phyloP scores from a whole-genome alignment of 1,284 basidiomycete species.

The Fistulinella cinereoalba region DNA sequence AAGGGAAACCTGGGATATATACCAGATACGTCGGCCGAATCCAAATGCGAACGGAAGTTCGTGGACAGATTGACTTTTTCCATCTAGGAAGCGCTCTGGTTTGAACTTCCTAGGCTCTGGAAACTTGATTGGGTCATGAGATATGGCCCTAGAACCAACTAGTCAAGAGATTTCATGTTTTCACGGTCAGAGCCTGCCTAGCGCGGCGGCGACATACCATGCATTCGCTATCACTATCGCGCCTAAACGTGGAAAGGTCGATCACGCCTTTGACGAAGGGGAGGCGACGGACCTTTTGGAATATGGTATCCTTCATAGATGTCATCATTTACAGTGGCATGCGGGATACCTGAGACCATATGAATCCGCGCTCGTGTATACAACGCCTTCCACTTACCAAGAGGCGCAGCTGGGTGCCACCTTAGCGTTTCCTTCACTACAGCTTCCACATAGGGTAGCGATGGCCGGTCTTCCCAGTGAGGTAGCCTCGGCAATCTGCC shows the following conservation, averaged over 20 bases:
- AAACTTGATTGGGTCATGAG: slow-evolving; percentile 41
- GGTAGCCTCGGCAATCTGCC: slow-evolving; percentile 35
- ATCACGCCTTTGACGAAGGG: too few species aligned
- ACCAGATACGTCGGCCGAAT: slow-evolving; percentile 47
- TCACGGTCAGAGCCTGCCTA: neutral
- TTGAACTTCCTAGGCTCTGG: slow-evolving; percentile 42
- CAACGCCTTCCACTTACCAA: slow-evolving; percentile 11
- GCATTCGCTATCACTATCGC: slow-evolving; percentile 22
- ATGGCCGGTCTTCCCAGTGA: slow-evolving; percentile 36
- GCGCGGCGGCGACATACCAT: slow-evolving; percentile 11
- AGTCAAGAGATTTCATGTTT: neutral
- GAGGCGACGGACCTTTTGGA: neutral
- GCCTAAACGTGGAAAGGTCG: too few species aligned
- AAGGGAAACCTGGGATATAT: neutral
- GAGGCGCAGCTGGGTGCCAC: slow-evolving; percentile 45
- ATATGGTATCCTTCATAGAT: neutral
- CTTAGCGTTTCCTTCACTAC: slow-evolving; percentile 52
- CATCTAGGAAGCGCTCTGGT: slow-evolving; percentile 40
- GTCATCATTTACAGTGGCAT: neutral
- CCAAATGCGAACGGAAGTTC: slow-evolving; percentile 42
- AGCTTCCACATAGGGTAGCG: slow-evolving; percentile 45
- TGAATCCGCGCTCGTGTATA: too few species aligned
- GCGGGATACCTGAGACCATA: neutral
- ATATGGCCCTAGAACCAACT: slow-evolving; percentile 38
- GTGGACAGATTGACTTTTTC: slow-evolving; percentile 32